Evolutionary conservation across 2,329 filamentous ascomycete species (phyloP).

Genomic region (Alternaria burnsii): DNA sequence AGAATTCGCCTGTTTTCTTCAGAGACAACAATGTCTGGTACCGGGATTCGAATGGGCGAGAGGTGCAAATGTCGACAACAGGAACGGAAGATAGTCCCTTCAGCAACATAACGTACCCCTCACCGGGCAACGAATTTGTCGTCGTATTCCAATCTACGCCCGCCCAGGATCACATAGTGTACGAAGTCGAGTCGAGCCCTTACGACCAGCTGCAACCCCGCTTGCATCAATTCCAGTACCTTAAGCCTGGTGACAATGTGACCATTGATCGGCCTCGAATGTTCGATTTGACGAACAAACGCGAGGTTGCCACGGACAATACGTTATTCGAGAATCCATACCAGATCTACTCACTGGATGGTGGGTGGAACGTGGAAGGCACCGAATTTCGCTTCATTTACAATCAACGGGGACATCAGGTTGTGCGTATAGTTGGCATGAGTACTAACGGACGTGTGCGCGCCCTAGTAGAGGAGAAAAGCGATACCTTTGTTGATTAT

Average conservation of each 20-base stretch:
- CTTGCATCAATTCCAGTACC: slow-evolving; percentile 26
- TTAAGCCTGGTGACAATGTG: slow-evolving; percentile 33
- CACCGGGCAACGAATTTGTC: slow-evolving; percentile 28
- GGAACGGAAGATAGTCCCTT: slow-evolving; percentile 30
- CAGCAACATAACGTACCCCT: slow-evolving; percentile 24
- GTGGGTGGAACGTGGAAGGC: slow-evolving; percentile 32
- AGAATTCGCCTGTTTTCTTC: slow-evolving; percentile 23
- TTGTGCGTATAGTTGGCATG: slow-evolving; percentile 34
- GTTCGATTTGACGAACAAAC: slow-evolving; percentile 27
- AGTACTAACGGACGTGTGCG: slow-evolving; percentile 30
- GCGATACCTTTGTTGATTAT: slow-evolving; percentile 37
- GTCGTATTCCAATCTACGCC: slow-evolving; percentile 30
- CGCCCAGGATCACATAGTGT: slow-evolving; percentile 29
- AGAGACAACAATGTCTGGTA: slow-evolving; percentile 35
- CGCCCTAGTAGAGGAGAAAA: slow-evolving; percentile 32
- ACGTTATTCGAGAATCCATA: slow-evolving; percentile 32
- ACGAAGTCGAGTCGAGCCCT: slow-evolving; percentile 31
- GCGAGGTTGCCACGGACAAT: slow-evolving; percentile 28
- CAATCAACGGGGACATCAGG: slow-evolving; percentile 35
- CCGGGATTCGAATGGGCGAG: slow-evolving; percentile 22
- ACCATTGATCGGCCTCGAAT: slow-evolving; percentile 29
- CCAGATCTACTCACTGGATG: slow-evolving; percentile 3
- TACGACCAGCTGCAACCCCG: slow-evolving; percentile 28
- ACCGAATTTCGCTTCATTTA: slow-evolving; percentile 36
- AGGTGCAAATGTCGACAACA: slow-evolving; percentile 29